Evolutionary conservation across 176 grass and related monocot genomes (phyloP).

Genomic region (Triticum timopheevii): DNA sequence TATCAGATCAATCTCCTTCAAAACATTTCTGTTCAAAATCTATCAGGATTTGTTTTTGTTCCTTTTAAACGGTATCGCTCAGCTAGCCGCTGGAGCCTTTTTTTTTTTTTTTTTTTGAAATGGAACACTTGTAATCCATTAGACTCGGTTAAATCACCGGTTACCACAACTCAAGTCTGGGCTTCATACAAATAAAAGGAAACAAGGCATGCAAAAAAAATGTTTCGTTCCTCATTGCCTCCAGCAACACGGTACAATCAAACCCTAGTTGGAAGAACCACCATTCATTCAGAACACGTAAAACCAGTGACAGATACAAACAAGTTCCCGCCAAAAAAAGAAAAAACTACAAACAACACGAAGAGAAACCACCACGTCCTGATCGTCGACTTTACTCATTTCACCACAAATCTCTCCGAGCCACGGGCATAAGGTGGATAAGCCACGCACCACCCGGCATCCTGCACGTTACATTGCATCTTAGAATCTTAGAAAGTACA

Average conservation of each 20-base stretch:
- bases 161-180: too few species aligned
- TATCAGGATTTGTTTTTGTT: neutral
- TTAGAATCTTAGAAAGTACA: neutral
- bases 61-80: neutral
- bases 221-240: neutral
- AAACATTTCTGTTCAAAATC: too few species aligned
- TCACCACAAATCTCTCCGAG: neutral
- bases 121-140: too few species aligned
- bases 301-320: constrained; percentile 7
- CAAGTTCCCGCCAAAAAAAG: neutral
- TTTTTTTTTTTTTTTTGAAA: too few species aligned
- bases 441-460: neutral
- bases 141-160: too few species aligned
- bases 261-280: constrained; percentile 4
- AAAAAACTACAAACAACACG: neutral
- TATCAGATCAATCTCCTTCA: neutral
- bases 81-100: neutral
- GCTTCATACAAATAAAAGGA: neutral
- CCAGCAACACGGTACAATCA: constrained; percentile 7
- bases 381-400: neutral
- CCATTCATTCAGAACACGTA: constrained; percentile 17
- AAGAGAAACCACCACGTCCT: constrained; percentile 6
- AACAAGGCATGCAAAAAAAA: neutral
- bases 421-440: neutral
- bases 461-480: neutral